Conservation (phyloP, 306 rosid genomes). For the Vachellia collinsii region DNA sequence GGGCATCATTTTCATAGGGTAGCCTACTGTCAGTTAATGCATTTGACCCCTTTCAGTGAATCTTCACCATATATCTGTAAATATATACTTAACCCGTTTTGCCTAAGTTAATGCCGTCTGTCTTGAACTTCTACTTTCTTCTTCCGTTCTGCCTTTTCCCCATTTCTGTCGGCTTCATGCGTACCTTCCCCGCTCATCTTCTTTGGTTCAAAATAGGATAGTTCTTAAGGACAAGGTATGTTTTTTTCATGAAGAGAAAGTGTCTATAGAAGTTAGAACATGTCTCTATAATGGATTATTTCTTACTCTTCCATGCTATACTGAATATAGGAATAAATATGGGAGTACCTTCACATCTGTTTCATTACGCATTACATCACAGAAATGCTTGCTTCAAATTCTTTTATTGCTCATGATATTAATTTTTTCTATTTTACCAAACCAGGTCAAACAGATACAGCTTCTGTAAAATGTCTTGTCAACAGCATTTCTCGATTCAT, state of each 20-base stretch:
- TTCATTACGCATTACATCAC: slow-evolving; percentile 18
- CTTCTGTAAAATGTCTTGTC: slow-evolving; percentile 68
- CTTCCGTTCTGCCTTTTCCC: background rate
- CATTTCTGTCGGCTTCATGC: slow-evolving; percentile 13
- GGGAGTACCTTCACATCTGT: slow-evolving; percentile 14
- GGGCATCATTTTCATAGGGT: slow-evolving; percentile 22
- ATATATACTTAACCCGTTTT: slow-evolving; percentile 8
- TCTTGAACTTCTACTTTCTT: slow-evolving; percentile 1
- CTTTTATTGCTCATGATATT: slow-evolving; percentile 24
- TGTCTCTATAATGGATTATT: slow-evolving; percentile 23
- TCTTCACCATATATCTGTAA: slow-evolving; percentile 3
- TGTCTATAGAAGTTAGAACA: slow-evolving; percentile 30
- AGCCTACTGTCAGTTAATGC: slow-evolving; percentile 34
- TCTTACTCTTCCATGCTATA: slow-evolving; percentile 28
- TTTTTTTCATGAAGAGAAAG: slow-evolving; percentile 32
- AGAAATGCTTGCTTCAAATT: slow-evolving; percentile 25
- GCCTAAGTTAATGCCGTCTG: slow-evolving; percentile 21
- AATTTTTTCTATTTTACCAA: slow-evolving; percentile 32
- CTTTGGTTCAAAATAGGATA: background rate
- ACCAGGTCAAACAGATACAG: slow-evolving; percentile 72
- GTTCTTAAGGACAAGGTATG: background rate
- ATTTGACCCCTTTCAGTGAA: slow-evolving; percentile 34
- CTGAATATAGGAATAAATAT: slow-evolving; percentile 6
- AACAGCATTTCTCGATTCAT: slow-evolving; percentile 90
- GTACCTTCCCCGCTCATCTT: slow-evolving; percentile 7